Base-by-base conservation (phyloP, 306 rosid species). In the Crotalaria pallida region DNA sequence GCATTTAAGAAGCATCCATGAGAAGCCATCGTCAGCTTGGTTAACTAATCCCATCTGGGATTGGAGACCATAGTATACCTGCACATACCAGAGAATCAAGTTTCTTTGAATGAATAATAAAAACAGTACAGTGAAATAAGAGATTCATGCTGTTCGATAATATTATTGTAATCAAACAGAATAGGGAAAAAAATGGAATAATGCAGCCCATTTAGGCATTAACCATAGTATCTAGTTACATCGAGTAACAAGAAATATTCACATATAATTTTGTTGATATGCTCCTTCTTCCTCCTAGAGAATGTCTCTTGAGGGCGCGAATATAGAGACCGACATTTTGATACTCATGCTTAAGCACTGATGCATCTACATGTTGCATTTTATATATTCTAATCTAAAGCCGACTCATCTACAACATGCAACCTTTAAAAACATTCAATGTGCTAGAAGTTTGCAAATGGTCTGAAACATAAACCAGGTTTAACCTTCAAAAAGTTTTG, bases 1-100 rank as follows among this genome's bases (percentile, higher is more conserved):
- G 83, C 98, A 90, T 84, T 80, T 88, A 67, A 88, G 92, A 72
- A 94, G 90, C 53, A 79, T 81, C 96, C 97, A 94, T 36, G 95
- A 84, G 83, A 83, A 77, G 48, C 87, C 96, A 62, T 82, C 78
- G 11, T 78, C 78, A 69, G 79, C 71, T 74, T 84, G 81, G 87
- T 87, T 90, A 65, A 77, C 77, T 73, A 81, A 36, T 58, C 98
- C 98, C 73, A 90, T 82, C 56, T 57, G 88, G 66, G 96, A 85
- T 21, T 90, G 98, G 79, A 94, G 92, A 77, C 92, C 83, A 50
- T 82, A 66, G 75, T 84, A 85, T 65, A 88, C 89, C 98, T 90
- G 87, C 82, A 58, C 44, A 74, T 58, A 72, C 71, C 81, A 50
- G 34, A 62, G 55, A 67, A 67, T 66, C 63, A 66, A 69, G 73